Percentiles rank a stretch among this genome's conserved stretches.
Evolutionary conservation across 495 filamentous ascomycete genomes (phyloP).

Genomic region (Elaphomyces granulatus): DNA sequence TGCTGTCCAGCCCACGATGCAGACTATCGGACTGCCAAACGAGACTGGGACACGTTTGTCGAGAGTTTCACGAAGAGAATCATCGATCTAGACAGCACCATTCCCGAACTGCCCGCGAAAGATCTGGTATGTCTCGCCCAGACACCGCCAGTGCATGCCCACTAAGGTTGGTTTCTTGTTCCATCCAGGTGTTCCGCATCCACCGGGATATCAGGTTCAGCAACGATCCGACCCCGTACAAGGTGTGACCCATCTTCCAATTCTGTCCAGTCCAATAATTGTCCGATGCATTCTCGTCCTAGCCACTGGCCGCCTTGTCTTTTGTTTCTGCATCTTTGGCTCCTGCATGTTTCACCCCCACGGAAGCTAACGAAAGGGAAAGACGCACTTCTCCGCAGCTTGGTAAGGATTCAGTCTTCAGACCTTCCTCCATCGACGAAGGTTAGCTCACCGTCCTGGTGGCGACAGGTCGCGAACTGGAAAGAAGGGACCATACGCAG

Average conservation of each 20-base stretch:
- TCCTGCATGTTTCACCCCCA: too few relatives aligned
- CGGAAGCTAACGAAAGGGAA: constrained; percentile 22
- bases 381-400: constrained; percentile 68
- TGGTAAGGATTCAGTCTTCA: constrained; percentile 36
- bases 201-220: constrained; percentile 70
- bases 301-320: too few relatives aligned
- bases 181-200: constrained; percentile 56
- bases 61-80: constrained; percentile 55
- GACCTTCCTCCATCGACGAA: constrained; percentile 1
- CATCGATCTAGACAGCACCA: constrained; percentile 53
- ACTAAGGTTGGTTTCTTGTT: not conserved
- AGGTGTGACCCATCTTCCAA: constrained; percentile 47
- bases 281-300: too few relatives aligned
- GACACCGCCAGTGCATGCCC: too few relatives aligned
- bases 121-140: constrained; percentile 49
- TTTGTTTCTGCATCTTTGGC: too few relatives aligned
- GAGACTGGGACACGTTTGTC: constrained; percentile 66
- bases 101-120: constrained; percentile 70
- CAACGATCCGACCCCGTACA: constrained; percentile 74
- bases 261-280: too few relatives aligned
- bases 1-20: constrained; percentile 53
- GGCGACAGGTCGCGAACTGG: constrained; percentile 56
- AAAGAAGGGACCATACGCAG: constrained; percentile 71
- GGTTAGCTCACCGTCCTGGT: not conserved
- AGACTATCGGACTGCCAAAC: constrained; percentile 59